Conservation (phyloP, 2,329 filamentous ascomycete species). For the Talaromyces marneffei region DNA sequence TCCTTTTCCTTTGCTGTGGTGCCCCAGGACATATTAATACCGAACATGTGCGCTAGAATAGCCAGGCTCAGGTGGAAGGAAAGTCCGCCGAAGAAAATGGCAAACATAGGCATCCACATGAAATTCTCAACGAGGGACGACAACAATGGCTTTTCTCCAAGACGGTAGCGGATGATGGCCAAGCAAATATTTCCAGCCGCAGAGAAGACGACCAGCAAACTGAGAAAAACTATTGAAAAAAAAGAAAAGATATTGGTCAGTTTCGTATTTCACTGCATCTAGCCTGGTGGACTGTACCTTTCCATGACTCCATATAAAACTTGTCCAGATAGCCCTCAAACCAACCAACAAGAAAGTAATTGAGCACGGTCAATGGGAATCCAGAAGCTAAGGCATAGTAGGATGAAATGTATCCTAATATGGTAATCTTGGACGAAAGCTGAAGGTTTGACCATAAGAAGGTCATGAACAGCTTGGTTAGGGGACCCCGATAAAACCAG, state of each 20-base stretch:
- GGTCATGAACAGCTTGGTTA: slow-evolving; percentile 69
- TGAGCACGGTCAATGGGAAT: slow-evolving; percentile 60
- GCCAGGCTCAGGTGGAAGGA: slow-evolving; percentile 71
- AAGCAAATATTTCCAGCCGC: slow-evolving; percentile 56
- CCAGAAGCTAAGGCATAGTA: slow-evolving; percentile 66
- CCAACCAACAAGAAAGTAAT: slow-evolving; percentile 69
- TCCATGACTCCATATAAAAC: slow-evolving; percentile 62
- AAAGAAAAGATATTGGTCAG: neutral
- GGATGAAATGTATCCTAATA: slow-evolving; percentile 64
- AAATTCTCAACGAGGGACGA: slow-evolving; percentile 51
- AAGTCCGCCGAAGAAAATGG: slow-evolving; percentile 71
- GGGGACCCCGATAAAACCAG: slow-evolving; percentile 68
- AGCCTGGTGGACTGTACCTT: slow-evolving; percentile 51
- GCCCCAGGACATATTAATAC: slow-evolving; percentile 81
- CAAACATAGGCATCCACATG: slow-evolving; percentile 58
- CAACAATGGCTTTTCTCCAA: slow-evolving; percentile 50
- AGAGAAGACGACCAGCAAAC: slow-evolving; percentile 60
- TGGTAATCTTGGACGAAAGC: slow-evolving; percentile 60
- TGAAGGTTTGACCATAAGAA: slow-evolving; percentile 64
- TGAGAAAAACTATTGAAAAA: slow-evolving; percentile 17
- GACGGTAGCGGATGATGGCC: slow-evolving; percentile 58
- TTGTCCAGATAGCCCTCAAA: slow-evolving; percentile 62
- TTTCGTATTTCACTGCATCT: neutral
- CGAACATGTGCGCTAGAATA: slow-evolving; percentile 74
- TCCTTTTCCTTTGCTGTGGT: slow-evolving; percentile 71